Conservation (phyloP, 2,329 filamentous ascomycete genomes). For the Ilyonectria mors-panacis region DNA sequence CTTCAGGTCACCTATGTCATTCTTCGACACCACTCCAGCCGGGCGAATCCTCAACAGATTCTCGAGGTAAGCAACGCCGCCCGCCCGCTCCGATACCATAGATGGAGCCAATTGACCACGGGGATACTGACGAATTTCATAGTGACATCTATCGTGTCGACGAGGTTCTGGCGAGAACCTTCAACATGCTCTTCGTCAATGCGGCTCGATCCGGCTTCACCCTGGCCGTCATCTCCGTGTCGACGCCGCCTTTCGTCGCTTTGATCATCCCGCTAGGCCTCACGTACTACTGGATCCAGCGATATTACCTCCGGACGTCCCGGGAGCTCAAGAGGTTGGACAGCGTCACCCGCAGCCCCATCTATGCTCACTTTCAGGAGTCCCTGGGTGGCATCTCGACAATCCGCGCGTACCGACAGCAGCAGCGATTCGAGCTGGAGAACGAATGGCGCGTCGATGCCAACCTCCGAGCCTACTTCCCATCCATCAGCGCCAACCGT, state of each 20-base stretch:
- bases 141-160: conserved; percentile 87
- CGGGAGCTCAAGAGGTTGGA: conserved; percentile 96
- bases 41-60: conserved; percentile 98
- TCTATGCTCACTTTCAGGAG: conserved; percentile 99
- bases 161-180: conserved; percentile 94
- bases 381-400: conserved; percentile 94
- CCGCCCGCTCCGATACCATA: not conserved
- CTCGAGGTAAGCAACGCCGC: conserved; percentile 75
- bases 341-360: conserved; percentile 94
- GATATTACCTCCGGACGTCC: conserved; percentile 96
- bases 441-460: conserved; percentile 98
- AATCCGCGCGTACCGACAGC: conserved; percentile 94
- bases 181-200: conserved; percentile 96
- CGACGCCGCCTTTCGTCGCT: conserved; percentile 84
- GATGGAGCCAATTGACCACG: too few species aligned
- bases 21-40: conserved; percentile 97
- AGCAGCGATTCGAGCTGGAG: conserved; percentile 88
- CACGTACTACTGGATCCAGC: conserved; percentile 93
- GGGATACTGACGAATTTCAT: conserved; percentile 45
- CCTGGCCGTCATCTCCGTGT: conserved; percentile 84
- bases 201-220: conserved; percentile 84
- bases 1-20: conserved; percentile 98
- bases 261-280: conserved; percentile 85
- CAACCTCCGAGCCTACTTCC: conserved; percentile 94
- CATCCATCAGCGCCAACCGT: conserved; percentile 92